phyloP scores from a whole-genome alignment of 2,329 filamentous ascomycete species.

The Clarireedia homoeocarpa region DNA sequence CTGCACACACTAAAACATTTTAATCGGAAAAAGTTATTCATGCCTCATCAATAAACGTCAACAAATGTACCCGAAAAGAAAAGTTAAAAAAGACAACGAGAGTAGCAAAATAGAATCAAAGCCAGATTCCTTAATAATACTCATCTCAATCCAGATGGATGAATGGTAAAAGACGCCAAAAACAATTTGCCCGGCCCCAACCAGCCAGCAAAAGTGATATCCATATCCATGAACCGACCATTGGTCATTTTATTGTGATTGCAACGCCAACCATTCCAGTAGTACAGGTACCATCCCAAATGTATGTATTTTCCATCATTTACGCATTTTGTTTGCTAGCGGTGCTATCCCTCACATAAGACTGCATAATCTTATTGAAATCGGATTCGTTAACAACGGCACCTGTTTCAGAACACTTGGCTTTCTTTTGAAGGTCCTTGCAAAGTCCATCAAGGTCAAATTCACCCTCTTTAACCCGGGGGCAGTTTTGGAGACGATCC shows the following conservation, averaged over 20 bases:
- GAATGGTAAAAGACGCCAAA: no score
- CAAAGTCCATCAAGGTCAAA: constrained; percentile 92
- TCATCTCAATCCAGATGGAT: no score
- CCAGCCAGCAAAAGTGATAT: neutral
- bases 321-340: neutral
- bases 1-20: no score
- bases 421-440: constrained; percentile 88
- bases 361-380: constrained; percentile 70
- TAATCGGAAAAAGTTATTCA: no score
- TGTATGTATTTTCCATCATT: neutral
- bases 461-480: constrained; percentile 81
- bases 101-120: no score
- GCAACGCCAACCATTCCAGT: neutral
- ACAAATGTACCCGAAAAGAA: no score
- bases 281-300: neutral
- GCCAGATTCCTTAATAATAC: no score
- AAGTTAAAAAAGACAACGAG: no score
- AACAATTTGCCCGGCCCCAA: neutral
- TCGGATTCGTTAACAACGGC: constrained; percentile 85
- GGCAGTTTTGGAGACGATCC: constrained; percentile 83
- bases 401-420: constrained; percentile 85
- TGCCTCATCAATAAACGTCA: no score
- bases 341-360: constrained; percentile 35
- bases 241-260: neutral
- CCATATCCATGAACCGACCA: neutral